Conservation (phyloP, 768 basidiomycete species). For the Pilatotrama ljubarskyi region DNA sequence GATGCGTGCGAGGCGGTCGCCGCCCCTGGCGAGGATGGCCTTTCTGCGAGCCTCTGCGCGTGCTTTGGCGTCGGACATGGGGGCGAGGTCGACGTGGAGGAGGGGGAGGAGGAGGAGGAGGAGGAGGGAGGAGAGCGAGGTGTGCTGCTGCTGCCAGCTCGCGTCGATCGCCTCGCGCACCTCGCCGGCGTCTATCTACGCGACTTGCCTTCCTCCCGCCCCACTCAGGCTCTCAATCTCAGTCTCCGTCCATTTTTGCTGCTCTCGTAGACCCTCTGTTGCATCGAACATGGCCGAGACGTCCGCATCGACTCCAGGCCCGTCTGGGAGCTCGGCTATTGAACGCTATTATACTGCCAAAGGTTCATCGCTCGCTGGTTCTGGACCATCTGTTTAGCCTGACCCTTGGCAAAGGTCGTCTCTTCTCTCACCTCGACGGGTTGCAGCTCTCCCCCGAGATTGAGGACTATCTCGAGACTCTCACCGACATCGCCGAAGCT, state of each 20-base stretch:
- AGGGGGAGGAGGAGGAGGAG: slow-evolving; percentile 9
- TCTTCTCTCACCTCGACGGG: not conserved
- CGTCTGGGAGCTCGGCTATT: not conserved
- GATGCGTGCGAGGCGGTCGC: slow-evolving; percentile 75
- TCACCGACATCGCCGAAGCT: slow-evolving; percentile 17
- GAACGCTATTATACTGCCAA: not conserved
- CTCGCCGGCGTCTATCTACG: slow-evolving; percentile 12
- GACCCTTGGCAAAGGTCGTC: not conserved
- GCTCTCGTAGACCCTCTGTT: too few relatives aligned
- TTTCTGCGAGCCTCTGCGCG: slow-evolving; percentile 77
- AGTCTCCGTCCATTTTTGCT: not conserved
- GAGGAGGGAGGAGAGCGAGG: not conserved
- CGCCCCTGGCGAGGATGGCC: slow-evolving; percentile 72
- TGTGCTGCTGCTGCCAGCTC: slow-evolving; percentile 6
- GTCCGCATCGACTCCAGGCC: not conserved
- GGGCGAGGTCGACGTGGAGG: not conserved
- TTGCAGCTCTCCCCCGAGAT: slow-evolving; percentile 2
- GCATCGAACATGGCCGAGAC: not conserved
- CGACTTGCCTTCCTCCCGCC: not conserved
- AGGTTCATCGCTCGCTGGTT: not conserved
- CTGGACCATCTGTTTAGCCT: not conserved
- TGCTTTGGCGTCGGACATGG: slow-evolving; percentile 33
- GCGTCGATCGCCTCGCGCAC: slow-evolving; percentile 19
- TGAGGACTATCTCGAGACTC: not conserved
- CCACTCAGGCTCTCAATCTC: not conserved